A percentile compares a stretch with the other conserved stretches of the same genome.
phyloP scores from a whole-genome alignment of 257 asterid species.

The Solanum microdontum region DNA sequence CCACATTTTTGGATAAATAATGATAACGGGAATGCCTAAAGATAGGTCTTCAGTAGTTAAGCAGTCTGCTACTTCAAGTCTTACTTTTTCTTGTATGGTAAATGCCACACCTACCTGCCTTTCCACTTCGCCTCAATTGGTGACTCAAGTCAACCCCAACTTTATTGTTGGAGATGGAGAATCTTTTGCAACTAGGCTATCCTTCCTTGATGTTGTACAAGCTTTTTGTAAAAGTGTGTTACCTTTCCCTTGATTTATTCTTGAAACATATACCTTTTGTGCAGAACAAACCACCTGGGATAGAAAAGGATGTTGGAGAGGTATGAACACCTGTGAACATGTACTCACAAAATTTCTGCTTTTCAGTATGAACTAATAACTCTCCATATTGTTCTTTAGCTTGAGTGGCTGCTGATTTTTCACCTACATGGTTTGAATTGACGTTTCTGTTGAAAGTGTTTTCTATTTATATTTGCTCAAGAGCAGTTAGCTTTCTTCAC shows the following conservation, averaged over 20 bases:
- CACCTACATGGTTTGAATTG: background rate
- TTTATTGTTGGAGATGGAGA: background rate
- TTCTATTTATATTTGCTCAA: background rate
- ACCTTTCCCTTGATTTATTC: background rate
- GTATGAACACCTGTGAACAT: conserved; percentile 15
- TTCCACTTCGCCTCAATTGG: background rate
- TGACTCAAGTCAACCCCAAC: background rate
- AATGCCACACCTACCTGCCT: background rate
- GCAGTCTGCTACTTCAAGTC: background rate
- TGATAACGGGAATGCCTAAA: background rate
- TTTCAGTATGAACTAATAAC: background rate
- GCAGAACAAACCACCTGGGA: conserved; percentile 29
- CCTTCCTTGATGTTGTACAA: background rate
- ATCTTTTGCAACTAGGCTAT: background rate
- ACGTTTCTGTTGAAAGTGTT: background rate
- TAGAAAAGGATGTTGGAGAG: conserved; percentile 33
- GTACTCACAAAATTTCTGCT: background rate
- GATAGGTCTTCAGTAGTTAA: background rate
- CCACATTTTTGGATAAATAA: background rate
- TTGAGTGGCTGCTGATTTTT: background rate
- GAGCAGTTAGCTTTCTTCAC: background rate
- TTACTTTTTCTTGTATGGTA: background rate
- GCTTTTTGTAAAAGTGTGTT: background rate
- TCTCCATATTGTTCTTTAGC: background rate
- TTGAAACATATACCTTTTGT: background rate